These are phyloP conservation scores for Trichaptum fuscoviolaceum DNA, from an alignment of 768 basidiomycete genomes.

Conservation along the genomic window DNA sequence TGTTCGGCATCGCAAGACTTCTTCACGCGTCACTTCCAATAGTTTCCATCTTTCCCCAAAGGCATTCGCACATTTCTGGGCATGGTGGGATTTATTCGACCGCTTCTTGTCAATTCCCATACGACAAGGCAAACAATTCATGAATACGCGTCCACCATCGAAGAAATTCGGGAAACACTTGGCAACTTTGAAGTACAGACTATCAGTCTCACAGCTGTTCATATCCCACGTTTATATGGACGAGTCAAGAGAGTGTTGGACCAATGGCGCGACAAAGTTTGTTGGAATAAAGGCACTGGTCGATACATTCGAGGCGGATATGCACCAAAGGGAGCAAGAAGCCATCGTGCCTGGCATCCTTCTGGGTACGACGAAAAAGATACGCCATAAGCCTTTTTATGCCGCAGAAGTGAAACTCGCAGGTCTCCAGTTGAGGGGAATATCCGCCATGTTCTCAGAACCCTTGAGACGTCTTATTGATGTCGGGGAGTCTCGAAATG, in stretches of 20 bases:
- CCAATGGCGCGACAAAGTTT: conserved; percentile 68
- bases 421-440: conserved; percentile 67
- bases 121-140: conserved; percentile 82
- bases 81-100: conserved; percentile 89
- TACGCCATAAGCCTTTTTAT: conserved; percentile 80
- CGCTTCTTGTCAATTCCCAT: conserved; percentile 73
- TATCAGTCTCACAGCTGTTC: conserved; percentile 70
- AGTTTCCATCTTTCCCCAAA: conserved; percentile 84
- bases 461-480: conserved; percentile 57
- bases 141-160: conserved; percentile 56
- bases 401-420: conserved; percentile 80
- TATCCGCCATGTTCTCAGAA: conserved; percentile 75
- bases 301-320: conserved; percentile 77
- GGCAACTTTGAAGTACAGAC: conserved; percentile 88
- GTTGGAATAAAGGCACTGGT: conserved; percentile 85
- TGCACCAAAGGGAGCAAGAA: conserved; percentile 91
- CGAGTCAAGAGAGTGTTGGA: conserved; percentile 75
- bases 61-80: conserved; percentile 83
- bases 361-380: conserved; percentile 51
- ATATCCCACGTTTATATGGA: conserved; percentile 87
- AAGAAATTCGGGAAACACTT: conserved; percentile 87
- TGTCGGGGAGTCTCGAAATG: conserved; percentile 39
- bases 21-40: conserved; percentile 39
- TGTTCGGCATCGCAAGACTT: conserved; percentile 26
- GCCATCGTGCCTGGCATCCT: conserved; percentile 50